Base-by-base conservation (phyloP, 2,329 filamentous ascomycete species). In the Dothiorella sarmentorum region DNA sequence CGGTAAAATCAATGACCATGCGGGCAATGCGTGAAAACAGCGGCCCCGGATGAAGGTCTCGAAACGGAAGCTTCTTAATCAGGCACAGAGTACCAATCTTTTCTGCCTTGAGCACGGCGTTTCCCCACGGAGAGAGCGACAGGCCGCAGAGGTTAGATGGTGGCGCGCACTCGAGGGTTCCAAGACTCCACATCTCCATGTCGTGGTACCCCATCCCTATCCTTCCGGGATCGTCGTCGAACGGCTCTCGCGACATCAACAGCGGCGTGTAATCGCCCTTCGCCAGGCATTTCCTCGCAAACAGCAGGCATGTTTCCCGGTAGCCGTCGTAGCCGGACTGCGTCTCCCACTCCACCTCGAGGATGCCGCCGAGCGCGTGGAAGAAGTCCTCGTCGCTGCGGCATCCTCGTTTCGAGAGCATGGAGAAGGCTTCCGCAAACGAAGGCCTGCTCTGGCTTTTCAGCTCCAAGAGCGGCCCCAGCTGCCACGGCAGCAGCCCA, bases 221-320 rank as follows among this genome's bases (percentile, higher is more conserved):
- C 13, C 42, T 24, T 10, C 42, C 42, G 3, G 42, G 42, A 6
- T 44, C 7, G 24, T 44, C 42, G 7, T 44, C 42, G 4, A 27
- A 13, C 15, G 22, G 24, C 42, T 15, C 7, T 4, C 22, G 42
- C 3, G 24, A 44, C 43, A 65, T 60, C 22, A 65, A 55, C 3
- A 64, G 40, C 10, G 63, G 62, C 31, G 61, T 64, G 51, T 61
- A 61, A 35, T 65, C 64, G 18, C 62, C 57, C 1, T 47, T 44
- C 17, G 43, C 38, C 20, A 65, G 13, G 26, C 62, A 62, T 2
- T 18, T 31, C 2, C 29, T 52, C 26, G 63, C 62, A 18, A 64
- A 56, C 17, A 43, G 59, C 9, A 60, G 29, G 3, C 56, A 44
- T n/a, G 59, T 61, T 10, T 49, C 15, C n/a, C 33, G 40, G 42